A percentile compares a stretch with the other conserved stretches of the same genome.
These are phyloP conservation scores for Pythium volutum DNA, from an alignment of 352 stramenopile species.

Conservation along the genomic window DNA sequence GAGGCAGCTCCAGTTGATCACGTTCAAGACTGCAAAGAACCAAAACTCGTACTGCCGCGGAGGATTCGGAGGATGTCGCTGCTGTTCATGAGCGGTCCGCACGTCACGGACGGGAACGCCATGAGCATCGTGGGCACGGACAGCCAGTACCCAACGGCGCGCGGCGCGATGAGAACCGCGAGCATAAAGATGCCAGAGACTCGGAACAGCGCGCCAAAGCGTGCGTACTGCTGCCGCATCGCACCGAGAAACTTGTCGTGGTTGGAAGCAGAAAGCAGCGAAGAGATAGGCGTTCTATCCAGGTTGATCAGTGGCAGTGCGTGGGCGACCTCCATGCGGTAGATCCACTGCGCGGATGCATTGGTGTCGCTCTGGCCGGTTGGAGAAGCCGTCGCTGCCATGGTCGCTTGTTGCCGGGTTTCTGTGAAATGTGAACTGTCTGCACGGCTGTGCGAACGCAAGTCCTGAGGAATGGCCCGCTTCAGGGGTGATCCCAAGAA, in stretches of 20 bases:
- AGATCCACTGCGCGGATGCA: slow-evolving; percentile 2
- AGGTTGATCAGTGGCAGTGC: slow-evolving; percentile 13
- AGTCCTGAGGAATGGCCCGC: no score
- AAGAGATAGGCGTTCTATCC: slow-evolving; percentile 8
- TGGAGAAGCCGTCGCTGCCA: no score
- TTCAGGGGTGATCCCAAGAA: no score
- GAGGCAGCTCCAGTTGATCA: slow-evolving; percentile 29
- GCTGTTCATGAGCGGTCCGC: slow-evolving; percentile 26
- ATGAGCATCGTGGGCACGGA: slow-evolving; percentile 5
- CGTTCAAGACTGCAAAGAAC: slow-evolving; percentile 35
- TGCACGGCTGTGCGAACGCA: no score
- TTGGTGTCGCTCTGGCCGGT: no score
- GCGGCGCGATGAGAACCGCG: background rate
- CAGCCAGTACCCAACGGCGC: slow-evolving; percentile 3
- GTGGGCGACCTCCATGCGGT: slow-evolving; percentile 13
- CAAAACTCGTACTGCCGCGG: slow-evolving; percentile 37
- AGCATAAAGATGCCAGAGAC: slow-evolving; percentile 6
- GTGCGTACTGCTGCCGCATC: slow-evolving; percentile 13
- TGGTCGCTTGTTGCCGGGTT: no score
- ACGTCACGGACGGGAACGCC: slow-evolving; percentile 1
- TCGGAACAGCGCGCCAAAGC: slow-evolving; percentile 12
- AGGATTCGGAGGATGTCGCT: slow-evolving; percentile 30
- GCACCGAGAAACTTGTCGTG: slow-evolving; percentile 7
- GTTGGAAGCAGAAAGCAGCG: background rate
- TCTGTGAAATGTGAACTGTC: no score